Evolutionary conservation across 805 yeast species (phyloP), one percentile per base, ranked within the genome.

Genomic region (Cyberlindnera euphorbiae): DNA sequence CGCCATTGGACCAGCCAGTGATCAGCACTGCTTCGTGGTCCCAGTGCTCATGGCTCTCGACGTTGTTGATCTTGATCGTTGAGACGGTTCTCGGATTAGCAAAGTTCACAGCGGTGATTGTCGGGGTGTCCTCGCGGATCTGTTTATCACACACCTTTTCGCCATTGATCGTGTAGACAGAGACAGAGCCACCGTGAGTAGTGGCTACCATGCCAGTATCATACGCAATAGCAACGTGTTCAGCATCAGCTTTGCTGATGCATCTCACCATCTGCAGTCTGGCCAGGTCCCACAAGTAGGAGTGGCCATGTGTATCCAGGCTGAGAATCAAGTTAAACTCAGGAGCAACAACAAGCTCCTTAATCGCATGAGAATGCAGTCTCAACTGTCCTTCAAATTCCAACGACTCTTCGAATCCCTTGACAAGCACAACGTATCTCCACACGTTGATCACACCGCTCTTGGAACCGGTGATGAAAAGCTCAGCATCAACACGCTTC

Each of bases 401-500:
- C 25, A 73, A 34, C 5, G 43, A 45, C 26, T 57, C 47, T 46
- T 49, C 45, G 30, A 47, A 38, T 5, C 55, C 41, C 31, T 43
- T 33, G 17, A 39, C 24, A 6, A 36, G 4, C 0, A 47, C 45
- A 8, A 44, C 32, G 33, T 49, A 54, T 32, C 50, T 68, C 79
- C 89, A 76, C 10, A 76, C 60, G 44, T 76, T 74, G 11, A 85
- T 67, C 1, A 75, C 59, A 1, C 90, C 90, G 51, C 71, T 79
- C 10, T 59, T 57, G 8, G 79, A 64, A 1, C 66, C 70, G 4
- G 66, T 63, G 7, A 63, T 32, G 33, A 64, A 44, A 8, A 45
- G 39, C 18, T 51, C 49, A 5, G 44, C 38, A 29, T 54, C 58
- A 35, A 57, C 48, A 19, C 48, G 35, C 3, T 49, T 34, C 15